Evolutionary conservation across 495 filamentous ascomycete species (phyloP).

Genomic region (Physcia stellaris): DNA sequence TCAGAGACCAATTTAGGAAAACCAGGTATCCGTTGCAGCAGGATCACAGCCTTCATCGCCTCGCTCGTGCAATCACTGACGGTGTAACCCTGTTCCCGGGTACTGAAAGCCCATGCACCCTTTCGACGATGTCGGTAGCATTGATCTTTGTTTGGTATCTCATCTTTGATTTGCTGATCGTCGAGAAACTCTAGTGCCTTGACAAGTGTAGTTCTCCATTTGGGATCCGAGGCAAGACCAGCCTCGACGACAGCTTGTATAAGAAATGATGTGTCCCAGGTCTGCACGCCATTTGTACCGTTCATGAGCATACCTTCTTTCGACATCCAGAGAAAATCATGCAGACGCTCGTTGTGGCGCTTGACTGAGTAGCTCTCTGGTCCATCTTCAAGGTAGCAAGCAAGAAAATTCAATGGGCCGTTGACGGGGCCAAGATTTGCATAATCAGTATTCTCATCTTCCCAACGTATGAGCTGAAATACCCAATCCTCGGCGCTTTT

Average conservation of each 20-base stretch:
- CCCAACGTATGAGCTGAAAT: constrained; percentile 65
- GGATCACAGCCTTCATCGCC: constrained; percentile 71
- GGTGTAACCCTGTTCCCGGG: constrained; percentile 79
- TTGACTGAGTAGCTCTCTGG: constrained; percentile 61
- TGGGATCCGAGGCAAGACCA: constrained; percentile 61
- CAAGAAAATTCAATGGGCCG: constrained; percentile 72
- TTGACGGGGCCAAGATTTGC: constrained; percentile 82
- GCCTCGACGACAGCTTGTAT: constrained; percentile 71
- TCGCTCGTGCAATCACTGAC: constrained; percentile 92
- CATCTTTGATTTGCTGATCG: constrained; percentile 78
- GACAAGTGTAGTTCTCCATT: constrained; percentile 70
- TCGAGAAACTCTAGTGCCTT: constrained; percentile 81
- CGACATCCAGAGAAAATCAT: constrained; percentile 89
- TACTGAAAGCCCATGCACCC: constrained; percentile 93
- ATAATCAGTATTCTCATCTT: constrained; percentile 86
- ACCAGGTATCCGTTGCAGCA: constrained; percentile 65
- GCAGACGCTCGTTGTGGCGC: constrained; percentile 62
- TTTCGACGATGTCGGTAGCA: constrained; percentile 89
- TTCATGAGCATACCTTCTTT: constrained; percentile 86
- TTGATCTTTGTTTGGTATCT: constrained; percentile 59
- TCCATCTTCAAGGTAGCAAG: constrained; percentile 72
- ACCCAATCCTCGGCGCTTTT: constrained; percentile 61
- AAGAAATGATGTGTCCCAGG: constrained; percentile 86
- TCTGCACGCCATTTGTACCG: constrained; percentile 92
- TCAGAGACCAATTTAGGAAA: constrained; percentile 65